Evolutionary conservation across 495 filamentous ascomycete species (phyloP), one percentile per base, ranked within the genome.

Genomic region (Tuber indicum): DNA sequence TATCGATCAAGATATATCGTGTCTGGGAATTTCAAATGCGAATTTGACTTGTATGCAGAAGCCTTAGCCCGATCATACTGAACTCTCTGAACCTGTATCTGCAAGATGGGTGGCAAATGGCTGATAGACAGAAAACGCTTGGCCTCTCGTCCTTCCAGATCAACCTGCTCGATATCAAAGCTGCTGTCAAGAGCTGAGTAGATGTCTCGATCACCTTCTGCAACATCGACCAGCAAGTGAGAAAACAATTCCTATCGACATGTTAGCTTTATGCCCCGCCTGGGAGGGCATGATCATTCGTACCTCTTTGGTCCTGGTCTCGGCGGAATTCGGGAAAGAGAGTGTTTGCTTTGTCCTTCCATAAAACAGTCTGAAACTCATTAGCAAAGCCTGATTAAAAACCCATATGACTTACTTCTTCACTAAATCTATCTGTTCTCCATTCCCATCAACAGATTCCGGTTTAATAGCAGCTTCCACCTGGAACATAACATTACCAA

Each of bases 1-100:
- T 95, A 99, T 21, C 94, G 89, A 84, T 98, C 96, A 71, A 99
- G 86, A 83, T 92, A 98, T 46, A 99, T 89, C 3, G 88, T 90
- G 72, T 95, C 90, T 26, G 89, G 88, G 39, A 99, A 88, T 19
- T 88, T 86, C 32, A 98, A 86, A 58, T 92, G 92, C 72, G 94
- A 90, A 43, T 91, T 90, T 16, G 93, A 93, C 78, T 97, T 98
- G 82, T 88, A 91, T 3, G 89, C 86, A 39, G 85, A 85, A 72
- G 89, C 88, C 74, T 85, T 89, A n/a, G 86, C 85, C 0, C 87
- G 85, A 73, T 92, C 90, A 72, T 89, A 94, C 47, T 91, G 90
- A 14, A 91, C 90, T 36, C 96, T 89, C 81, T 95, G 92, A 32
- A 98, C 92, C 79, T 93, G 92, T 70, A 99, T 90, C 83, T 97